phyloP scores from a whole-genome alignment of 176 grass and related monocot genomes.

The Microstegium vimineum region DNA sequence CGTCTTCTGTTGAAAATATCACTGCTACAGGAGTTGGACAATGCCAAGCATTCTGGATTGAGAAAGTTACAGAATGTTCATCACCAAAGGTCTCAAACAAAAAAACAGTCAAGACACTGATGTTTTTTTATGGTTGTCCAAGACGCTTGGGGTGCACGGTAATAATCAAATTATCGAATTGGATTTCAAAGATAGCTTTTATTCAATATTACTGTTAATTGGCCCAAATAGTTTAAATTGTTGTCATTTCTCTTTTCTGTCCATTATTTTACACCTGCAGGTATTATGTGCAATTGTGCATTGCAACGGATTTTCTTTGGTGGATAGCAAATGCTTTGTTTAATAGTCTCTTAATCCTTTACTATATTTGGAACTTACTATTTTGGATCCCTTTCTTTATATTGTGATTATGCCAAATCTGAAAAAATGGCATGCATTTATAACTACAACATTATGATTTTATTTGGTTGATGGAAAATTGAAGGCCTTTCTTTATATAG shows the following conservation, averaged over 20 bases:
- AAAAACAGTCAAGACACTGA: conserved; percentile 83
- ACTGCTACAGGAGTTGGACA: conserved; percentile 59
- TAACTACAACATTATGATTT: neutral
- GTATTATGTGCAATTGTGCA: neutral
- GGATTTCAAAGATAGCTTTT: neutral
- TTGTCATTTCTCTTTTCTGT: neutral
- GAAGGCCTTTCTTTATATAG: neutral
- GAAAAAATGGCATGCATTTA: conserved; percentile 17
- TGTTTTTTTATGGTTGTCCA: conserved; percentile 99
- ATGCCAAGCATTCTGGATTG: conserved; percentile 80
- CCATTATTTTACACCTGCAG: neutral
- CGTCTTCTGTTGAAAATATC: conserved; percentile 57
- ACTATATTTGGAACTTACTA: neutral
- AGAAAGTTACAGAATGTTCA: conserved; percentile 57
- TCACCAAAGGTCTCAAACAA: conserved; percentile 48
- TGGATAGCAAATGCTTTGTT: neutral
- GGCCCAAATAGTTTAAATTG: neutral
- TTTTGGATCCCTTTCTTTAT: conserved; percentile 10
- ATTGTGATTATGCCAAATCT: conserved; percentile 1
- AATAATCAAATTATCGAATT: conserved; percentile 31
- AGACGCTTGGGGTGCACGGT: conserved; percentile 96
- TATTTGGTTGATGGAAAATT: neutral
- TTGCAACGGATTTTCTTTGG: neutral
- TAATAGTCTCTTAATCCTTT: neutral
- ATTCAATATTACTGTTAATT: neutral